These are phyloP conservation scores for Candida pseudoviswanathii DNA, from an alignment of 1,139 yeast genomes.

Conservation along the genomic window DNA sequence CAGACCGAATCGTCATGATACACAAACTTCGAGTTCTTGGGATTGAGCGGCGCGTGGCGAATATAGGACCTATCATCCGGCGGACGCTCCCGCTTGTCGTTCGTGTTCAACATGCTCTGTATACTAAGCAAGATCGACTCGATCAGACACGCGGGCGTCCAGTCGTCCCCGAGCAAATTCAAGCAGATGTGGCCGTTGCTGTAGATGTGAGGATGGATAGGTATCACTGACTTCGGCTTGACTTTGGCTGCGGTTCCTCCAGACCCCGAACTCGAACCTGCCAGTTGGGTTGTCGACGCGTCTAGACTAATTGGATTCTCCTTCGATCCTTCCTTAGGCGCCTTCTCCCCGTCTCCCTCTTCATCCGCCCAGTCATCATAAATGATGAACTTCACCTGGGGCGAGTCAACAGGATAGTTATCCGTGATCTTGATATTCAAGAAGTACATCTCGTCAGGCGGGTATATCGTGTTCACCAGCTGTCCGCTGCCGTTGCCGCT, in stretches of 20 bases:
- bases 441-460: constrained; percentile 33
- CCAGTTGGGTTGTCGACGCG: background rate
- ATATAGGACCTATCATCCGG: constrained; percentile 56
- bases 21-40: constrained; percentile 49
- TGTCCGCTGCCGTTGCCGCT: constrained; percentile 17
- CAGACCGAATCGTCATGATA: constrained; percentile 58
- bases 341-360: constrained; percentile 16
- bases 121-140: constrained; percentile 57
- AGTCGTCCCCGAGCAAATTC: constrained; percentile 62
- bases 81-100: constrained; percentile 49
- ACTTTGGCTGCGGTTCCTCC: too few species aligned
- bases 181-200: constrained; percentile 76
- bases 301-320: background rate
- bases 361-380: constrained; percentile 11
- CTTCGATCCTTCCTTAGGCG: background rate
- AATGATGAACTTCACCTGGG: constrained; percentile 57
- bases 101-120: constrained; percentile 65
- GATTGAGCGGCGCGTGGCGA: constrained; percentile 56
- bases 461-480: constrained; percentile 27
- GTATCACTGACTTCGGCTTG: constrained; percentile 33
- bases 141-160: constrained; percentile 73
- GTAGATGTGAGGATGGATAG: constrained; percentile 73
- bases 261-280: too few species aligned
- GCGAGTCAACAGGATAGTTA: constrained; percentile 66
- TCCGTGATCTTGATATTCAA: constrained; percentile 41